Evolutionary conservation across 495 filamentous ascomycete species (phyloP), one percentile per base, ranked within the genome.

Genomic region (Tuber indicum): DNA sequence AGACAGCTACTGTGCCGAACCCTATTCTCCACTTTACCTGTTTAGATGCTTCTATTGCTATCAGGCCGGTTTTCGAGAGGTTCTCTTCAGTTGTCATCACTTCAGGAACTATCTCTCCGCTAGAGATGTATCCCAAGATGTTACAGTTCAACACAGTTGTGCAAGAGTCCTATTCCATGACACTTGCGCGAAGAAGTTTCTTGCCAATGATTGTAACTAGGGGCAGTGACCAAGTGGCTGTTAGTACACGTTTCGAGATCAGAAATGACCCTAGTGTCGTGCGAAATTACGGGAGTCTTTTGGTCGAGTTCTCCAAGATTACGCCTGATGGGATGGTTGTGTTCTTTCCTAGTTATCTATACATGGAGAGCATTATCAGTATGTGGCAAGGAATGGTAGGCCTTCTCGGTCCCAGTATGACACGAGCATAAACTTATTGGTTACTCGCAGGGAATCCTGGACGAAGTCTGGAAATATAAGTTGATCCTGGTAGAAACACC

Each of bases 101-200:
- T 8, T 98, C 96, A 0, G 96, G 96, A 32, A 99, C 96, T 5
- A 91, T 99, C 73, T 98, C 96, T 0, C 96, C 96, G 0, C 84
- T 99, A 7, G 96, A 99, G 84, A 98, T 99, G 94, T 99, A 98
- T 83, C 96, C 96, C 0, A 97, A 97, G 81, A 98, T 99, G 96
- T 90, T 99, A 16, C 92, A 91, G 69, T 99, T 99, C 85, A 88
- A 86, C 4, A 91, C 93, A 17, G 94, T 98, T 23, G 90, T 98
- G 45, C 93, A 98, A 83, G 94, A 98, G 84, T 98, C 96, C 2
- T 99, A 98, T 86, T 89, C 88, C 78, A 98, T 99, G 94, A 98
- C 96, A 0, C 89, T 99, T 26, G 95, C 95, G 1, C 89, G 96
- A n/a, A 89, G 91, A 66, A 97, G 95, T 69, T 99, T 99, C 89